Evolutionary conservation across 1,284 basidiomycete genomes (phyloP).

Genomic region (Ceratobasidium theobromae): DNA sequence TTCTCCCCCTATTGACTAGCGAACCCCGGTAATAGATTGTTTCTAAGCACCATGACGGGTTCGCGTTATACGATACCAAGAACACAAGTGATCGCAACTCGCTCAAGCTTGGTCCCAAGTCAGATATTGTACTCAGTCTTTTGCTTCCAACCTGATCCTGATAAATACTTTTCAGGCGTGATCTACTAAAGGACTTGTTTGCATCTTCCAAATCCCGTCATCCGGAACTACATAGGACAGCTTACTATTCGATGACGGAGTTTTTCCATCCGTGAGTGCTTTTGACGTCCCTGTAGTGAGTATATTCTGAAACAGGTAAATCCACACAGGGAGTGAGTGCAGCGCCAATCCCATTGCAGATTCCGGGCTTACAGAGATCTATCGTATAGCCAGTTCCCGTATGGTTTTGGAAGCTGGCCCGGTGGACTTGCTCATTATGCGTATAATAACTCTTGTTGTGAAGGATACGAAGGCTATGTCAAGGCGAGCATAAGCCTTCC

Average conservation of each 20-base stretch:
- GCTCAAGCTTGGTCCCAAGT: slow-evolving; percentile 51
- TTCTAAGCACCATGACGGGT: slow-evolving; percentile 45
- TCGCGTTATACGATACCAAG: slow-evolving; percentile 54
- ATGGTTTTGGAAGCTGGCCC: slow-evolving; percentile 54
- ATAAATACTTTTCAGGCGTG: no score
- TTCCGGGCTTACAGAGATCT: slow-evolving; percentile 36
- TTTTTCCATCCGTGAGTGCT: slow-evolving; percentile 12
- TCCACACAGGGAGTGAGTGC: slow-evolving; percentile 51
- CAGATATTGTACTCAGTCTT: no score
- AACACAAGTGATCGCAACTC: slow-evolving; percentile 54
- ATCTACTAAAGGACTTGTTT: slow-evolving; percentile 56
- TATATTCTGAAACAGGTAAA: slow-evolving; percentile 19
- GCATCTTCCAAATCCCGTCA: slow-evolving; percentile 52
- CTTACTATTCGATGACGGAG: slow-evolving; percentile 51
- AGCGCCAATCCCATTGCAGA: slow-evolving; percentile 1
- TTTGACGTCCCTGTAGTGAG: background rate
- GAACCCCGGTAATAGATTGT: background rate
- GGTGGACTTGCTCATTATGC: slow-evolving; percentile 57
- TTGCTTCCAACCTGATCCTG: no score
- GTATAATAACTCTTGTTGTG: slow-evolving; percentile 50
- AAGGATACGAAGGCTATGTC: slow-evolving; percentile 57
- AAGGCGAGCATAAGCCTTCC: background rate
- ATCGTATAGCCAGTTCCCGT: slow-evolving; percentile 38
- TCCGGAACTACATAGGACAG: slow-evolving; percentile 53
- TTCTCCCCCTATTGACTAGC: background rate